Evolutionary conservation across 2,329 filamentous ascomycete species (phyloP).

Genomic region (Aspergillus felis): DNA sequence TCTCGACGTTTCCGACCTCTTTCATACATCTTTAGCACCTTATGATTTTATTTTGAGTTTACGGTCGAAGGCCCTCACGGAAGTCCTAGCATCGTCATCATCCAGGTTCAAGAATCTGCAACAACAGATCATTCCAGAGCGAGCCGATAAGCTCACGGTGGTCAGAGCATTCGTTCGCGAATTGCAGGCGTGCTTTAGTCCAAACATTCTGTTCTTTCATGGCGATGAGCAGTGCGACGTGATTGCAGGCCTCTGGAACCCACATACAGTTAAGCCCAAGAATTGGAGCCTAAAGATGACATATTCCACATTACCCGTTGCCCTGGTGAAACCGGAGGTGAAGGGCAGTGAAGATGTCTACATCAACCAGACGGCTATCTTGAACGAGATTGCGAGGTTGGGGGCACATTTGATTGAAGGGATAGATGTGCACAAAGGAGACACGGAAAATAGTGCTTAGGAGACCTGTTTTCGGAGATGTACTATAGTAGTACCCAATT

Average conservation of each 20-base stretch:
- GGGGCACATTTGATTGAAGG: slow-evolving; percentile 62
- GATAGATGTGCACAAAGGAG: slow-evolving; percentile 52
- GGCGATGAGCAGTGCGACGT: slow-evolving; percentile 56
- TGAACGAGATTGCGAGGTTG: slow-evolving; percentile 46
- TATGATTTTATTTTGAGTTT: slow-evolving; percentile 86
- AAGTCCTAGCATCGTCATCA: slow-evolving; percentile 33
- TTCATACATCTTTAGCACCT: slow-evolving; percentile 67
- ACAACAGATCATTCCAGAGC: slow-evolving; percentile 36
- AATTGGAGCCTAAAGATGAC: slow-evolving; percentile 35
- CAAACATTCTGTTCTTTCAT: slow-evolving; percentile 75
- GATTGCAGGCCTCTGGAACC: slow-evolving; percentile 65
- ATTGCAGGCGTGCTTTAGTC: slow-evolving; percentile 62
- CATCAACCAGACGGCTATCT: slow-evolving; percentile 39
- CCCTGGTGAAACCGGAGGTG: slow-evolving; percentile 8
- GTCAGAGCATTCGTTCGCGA: slow-evolving; percentile 62
- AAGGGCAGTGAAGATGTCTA: slow-evolving; percentile 20
- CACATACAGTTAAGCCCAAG: slow-evolving; percentile 34
- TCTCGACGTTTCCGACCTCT: slow-evolving; percentile 60
- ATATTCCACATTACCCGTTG: slow-evolving; percentile 32
- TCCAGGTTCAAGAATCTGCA: slow-evolving; percentile 75
- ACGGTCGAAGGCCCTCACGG: slow-evolving; percentile 48
- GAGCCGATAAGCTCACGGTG: slow-evolving; percentile 56
- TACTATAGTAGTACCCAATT: slow-evolving; percentile 15
- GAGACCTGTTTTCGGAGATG: slow-evolving; percentile 4
- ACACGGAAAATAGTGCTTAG: slow-evolving; percentile 11